phyloP scores from a whole-genome alignment of 345 rosid species.

The Dipteronia dyeriana region DNA sequence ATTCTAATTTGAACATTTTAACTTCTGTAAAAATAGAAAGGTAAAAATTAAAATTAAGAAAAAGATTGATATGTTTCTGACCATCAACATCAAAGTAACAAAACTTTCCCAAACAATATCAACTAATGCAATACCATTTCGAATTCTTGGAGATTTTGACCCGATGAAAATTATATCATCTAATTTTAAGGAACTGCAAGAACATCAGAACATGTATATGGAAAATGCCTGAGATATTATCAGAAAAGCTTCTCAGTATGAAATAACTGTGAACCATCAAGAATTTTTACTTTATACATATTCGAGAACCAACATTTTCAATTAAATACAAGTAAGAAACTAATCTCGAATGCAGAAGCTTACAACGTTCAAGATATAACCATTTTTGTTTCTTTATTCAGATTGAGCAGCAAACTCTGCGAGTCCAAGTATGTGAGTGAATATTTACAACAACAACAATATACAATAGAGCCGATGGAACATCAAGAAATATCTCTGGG shows the following conservation, averaged over 20 bases:
- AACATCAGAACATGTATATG: neutral
- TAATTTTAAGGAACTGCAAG: neutral
- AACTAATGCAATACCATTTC: neutral
- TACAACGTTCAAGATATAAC: slow-evolving; percentile 15
- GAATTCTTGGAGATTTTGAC: neutral
- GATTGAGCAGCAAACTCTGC: slow-evolving; percentile 20
- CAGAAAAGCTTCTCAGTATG: slow-evolving; percentile 6
- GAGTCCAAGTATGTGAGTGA: slow-evolving; percentile 10
- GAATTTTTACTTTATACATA: slow-evolving; percentile 19
- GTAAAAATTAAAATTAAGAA: no score
- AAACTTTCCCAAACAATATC: neutral
- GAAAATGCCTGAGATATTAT: neutral
- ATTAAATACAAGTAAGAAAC: slow-evolving; percentile 1
- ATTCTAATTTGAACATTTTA: no score
- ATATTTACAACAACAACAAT: slow-evolving; percentile 31
- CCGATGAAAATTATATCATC: neutral
- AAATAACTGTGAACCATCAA: slow-evolving; percentile 2
- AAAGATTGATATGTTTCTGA: neutral
- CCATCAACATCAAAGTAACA: neutral
- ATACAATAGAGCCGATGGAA: neutral
- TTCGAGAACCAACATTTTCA: slow-evolving; percentile 13
- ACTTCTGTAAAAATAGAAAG: no score
- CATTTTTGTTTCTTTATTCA: slow-evolving; percentile 9
- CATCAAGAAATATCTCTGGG: slow-evolving; percentile 14
- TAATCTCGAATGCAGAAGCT: slow-evolving; percentile 18